Evolutionary conservation across 139 green algal genomes (phyloP), one percentile per base, ranked within the genome.

Genomic region (Coelastrella sp.): DNA sequence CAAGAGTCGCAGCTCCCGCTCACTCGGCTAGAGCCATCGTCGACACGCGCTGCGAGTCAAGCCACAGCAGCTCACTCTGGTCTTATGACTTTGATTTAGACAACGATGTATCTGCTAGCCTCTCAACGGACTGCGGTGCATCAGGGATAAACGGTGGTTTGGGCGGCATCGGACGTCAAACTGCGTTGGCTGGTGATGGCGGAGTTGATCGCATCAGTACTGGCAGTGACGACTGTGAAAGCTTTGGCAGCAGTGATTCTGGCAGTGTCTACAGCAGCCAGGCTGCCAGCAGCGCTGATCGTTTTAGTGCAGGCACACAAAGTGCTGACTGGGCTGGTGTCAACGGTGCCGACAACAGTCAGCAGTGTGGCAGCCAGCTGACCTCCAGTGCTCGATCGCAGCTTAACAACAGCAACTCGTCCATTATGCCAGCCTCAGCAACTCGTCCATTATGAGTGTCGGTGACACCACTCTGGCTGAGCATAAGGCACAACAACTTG

Each of bases 241-340:
- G 56, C 79, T 84, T 84, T 68, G 79, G 79, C 17, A 84, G 79
- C 79, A 84, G 79, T 56, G 79, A 84, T 25, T 12, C 70, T 25
- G 22, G 70, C 70, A 78, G 17, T 19, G n/a, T 24, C 70, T 25
- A 35, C 17, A 49, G 63, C 63, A 70, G 63, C 63, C 63, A 70
- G 63, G 63, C 63, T 17, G 15, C 63, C 6, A 17, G 15, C 12
- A 17, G 63, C 63, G 63, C 63, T 14, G 12, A 70, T 17, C 12
- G 63, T 17, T 22, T 1, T 70, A 17, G 63, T 70, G 63, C 63
- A 70, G 15, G 63, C 63, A 70, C 15, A 70, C 15, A 4, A 14
- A 70, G 63, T 17, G 15, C 63, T 70, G 63, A 70, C 12, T 70
- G 63, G 63, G 63, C 63, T 22, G 63, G 12, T 70, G 63, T 17